Base-by-base conservation (phyloP, 495 filamentous ascomycete species). In the Podospora sp. region DNA sequence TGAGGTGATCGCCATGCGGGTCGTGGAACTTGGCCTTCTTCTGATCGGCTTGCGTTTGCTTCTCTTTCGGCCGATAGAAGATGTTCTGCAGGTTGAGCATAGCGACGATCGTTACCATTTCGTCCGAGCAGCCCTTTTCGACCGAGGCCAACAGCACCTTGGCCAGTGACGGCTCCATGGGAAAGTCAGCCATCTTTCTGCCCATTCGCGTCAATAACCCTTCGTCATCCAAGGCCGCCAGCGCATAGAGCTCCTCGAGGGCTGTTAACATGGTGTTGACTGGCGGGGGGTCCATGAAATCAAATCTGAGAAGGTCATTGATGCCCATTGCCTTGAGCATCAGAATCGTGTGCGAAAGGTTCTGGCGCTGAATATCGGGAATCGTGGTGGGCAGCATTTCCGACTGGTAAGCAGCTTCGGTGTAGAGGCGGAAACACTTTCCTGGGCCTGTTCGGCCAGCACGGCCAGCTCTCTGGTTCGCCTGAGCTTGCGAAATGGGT, bases 251-350 rank as follows among this genome's bases (percentile, higher is more conserved):
- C 75, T 97, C 95, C 79, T 98, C 95, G 14, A 99, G 82, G 1
- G 95, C 95, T 62, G 92, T 96, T 63, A 99, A 86, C 93, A 97
- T 98, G 33, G 95, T 97, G 71, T 97, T 97, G 7, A 93, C 94
- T 1, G 96, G 95, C 1, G 95, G 95, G 1, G 94, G 75, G 71
- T 98, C 96, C 94, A 99, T 97, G 72, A 98, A 99, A 75, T 97
- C 94, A 72, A 99, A 99, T 68, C 96, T 92, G 12, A 99, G 86
- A 3, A 99, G 83, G 72, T 99, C 95, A 71, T 98, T 97, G 75
- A 99, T 98, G 3, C 95, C 95, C 94, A 98, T 98, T 1, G 95
- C 95, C 77, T 99, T 99, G 33, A 99, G 85, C 93, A 98, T 97
- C 27, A 99, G 87, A 77, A 99, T 98, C 2, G 95, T 97, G 64